Evolutionary conservation across 805 yeast species (phyloP).

Genomic region (Kuraishia capsulata): DNA sequence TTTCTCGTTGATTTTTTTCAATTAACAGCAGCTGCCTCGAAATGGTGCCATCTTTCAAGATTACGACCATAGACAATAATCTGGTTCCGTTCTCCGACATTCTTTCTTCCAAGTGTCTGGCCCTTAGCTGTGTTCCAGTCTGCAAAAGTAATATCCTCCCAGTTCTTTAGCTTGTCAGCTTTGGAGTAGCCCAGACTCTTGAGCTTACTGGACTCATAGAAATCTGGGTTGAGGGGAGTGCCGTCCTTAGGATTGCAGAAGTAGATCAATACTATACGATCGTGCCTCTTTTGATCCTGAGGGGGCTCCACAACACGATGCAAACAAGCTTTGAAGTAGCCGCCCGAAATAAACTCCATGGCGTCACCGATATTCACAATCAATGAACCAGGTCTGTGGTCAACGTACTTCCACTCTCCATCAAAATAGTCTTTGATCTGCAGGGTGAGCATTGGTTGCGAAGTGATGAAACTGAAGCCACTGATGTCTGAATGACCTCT

Average conservation of each 20-base stretch:
- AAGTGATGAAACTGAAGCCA: slow-evolving; percentile 29
- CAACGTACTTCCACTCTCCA: slow-evolving; percentile 30
- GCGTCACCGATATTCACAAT: slow-evolving; percentile 34
- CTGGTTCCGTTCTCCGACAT: slow-evolving; percentile 27
- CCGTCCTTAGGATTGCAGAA: slow-evolving; percentile 29
- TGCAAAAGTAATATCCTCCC: slow-evolving; percentile 26
- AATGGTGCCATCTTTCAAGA: slow-evolving; percentile 33
- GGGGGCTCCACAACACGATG: slow-evolving; percentile 43
- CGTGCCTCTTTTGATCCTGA: slow-evolving; percentile 24
- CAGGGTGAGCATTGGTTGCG: slow-evolving; percentile 30
- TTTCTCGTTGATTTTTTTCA: no score
- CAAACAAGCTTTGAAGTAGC: slow-evolving; percentile 34
- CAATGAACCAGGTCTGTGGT: slow-evolving; percentile 27
- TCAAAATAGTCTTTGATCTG: slow-evolving; percentile 29
- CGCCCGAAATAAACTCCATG: slow-evolving; percentile 32
- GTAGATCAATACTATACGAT: slow-evolving; percentile 31
- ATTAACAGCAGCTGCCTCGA: slow-evolving; percentile 15
- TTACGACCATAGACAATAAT: slow-evolving; percentile 26
- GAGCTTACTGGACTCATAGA: slow-evolving; percentile 27
- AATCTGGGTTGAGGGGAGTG: slow-evolving; percentile 32
- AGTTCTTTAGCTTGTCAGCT: slow-evolving; percentile 12
- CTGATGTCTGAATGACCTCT: slow-evolving; percentile 39
- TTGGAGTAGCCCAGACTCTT: slow-evolving; percentile 21
- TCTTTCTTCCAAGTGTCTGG: slow-evolving; percentile 27
- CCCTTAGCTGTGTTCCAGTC: slow-evolving; percentile 32